Base-by-base conservation (phyloP, 768 basidiomycete species). In the Tephrocybe sp. region DNA sequence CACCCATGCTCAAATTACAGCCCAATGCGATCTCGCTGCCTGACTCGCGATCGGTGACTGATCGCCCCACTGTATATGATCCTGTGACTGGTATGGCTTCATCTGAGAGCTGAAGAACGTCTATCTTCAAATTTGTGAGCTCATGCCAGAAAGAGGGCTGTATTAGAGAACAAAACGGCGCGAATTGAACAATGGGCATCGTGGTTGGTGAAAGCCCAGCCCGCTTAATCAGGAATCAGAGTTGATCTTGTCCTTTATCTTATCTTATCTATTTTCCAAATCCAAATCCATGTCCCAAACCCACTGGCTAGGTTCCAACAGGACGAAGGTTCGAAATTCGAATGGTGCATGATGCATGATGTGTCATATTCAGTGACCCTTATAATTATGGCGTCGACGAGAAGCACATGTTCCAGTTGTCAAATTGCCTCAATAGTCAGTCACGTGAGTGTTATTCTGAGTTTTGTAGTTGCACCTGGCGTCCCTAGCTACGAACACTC, bases 61-160 rank as follows among this genome's bases (percentile, higher is more conserved):
- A 76, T 51, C 85, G 73, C 2, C 90, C 94, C 18, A 83, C 71
- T 0, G 86, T 68, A 61, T 96, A 92, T 3, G 83, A 79, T 2
- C 79, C 95, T 3, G 67, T 60, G 41, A 96, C 68, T 1, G 84
- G 68, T 8, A 92, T 60, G 0, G 83, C 75, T 3, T 80, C 81
- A 54, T 95, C 88, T 2, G 88, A 87, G 21, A 98, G 80, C 54
- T 84, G 84, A 36, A 95, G 82, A 12, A 90, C 84, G 65, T 98
- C 93, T 62, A 99, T 84, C 78, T 99, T 99, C 70, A 93, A 70
- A 24, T 79, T 72, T 1, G 91, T 90, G 34, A 99, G 86, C 45
- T 86, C 82, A 58, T 96, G 90, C 94, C 95, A 99, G 68, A 98
- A 93, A 2, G 84, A 78, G 0, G 97, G 95, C 55, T 93, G 86